Base-by-base conservation (phyloP, 768 basidiomycete genomes). In the Mycena vitilis region DNA sequence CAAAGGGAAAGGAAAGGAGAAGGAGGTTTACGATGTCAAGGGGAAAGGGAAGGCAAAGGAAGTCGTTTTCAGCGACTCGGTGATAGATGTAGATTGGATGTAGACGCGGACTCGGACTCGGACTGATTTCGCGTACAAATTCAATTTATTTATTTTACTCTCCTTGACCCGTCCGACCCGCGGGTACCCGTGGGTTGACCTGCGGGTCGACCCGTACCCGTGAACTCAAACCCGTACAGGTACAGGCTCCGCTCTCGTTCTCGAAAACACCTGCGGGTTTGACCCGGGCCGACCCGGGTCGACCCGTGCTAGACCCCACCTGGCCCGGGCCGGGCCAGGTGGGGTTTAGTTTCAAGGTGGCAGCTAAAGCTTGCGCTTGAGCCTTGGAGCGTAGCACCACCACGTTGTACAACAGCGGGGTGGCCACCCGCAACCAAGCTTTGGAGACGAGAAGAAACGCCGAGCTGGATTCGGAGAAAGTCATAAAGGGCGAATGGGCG, bases 391-490 rank as follows among this genome's bases (percentile, higher is more conserved):
- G 58, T 1, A 66, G 22, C 15, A 60, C 15, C 10, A 59, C 56
- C 9, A 59, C 51, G 40, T 66, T 22, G 30, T 60, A 66, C 3
- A 60, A 34, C 2, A 66, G 58, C 3, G 57, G 65, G 5, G 65
- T 66, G 38, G 57, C 3, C 7, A 66, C 65, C 13, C 65, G 55
- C 15, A 65, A 36, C 64, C 64, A 59, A 6, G 45, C 48, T n/a
- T 65, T 59, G 56, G 45, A 57, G 4, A 59, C 57, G 8, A 37
- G 2, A 1, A 57, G 37, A 12, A 53, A 18, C 3, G 56, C 56
- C 6, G 57, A 59, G 6, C 15, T 45, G 6, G 44, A 45, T 45
- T 45, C 7, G 6, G 12, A 7, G 18, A 16, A 16, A 20, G 44
- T 45, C 44, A 16, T 42, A 11, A 16, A 11, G 40, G 30, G 40